Evolutionary conservation across 2,329 filamentous ascomycete genomes (phyloP).

Genomic region (Plenodomus biglobosus): DNA sequence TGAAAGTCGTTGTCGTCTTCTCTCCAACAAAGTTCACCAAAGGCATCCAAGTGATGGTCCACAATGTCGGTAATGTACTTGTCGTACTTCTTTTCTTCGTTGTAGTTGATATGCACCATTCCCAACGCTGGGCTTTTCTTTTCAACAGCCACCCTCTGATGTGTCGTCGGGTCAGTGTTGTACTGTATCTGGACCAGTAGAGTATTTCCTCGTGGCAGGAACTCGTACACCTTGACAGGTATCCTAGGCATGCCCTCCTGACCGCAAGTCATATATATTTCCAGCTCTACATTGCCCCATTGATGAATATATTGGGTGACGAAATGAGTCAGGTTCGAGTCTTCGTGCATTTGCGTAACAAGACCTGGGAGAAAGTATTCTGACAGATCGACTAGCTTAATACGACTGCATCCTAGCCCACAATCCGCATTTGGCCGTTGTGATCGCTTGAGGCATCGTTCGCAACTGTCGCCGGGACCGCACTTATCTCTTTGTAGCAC

Average conservation of each 20-base stretch:
- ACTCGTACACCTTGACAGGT: conserved; percentile 51
- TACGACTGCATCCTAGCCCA: conserved; percentile 49
- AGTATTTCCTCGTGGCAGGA: conserved; percentile 46
- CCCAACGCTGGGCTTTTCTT: conserved; percentile 52
- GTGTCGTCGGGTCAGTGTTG: conserved; percentile 42
- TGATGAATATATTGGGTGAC: conserved; percentile 43
- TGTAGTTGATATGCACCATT: conserved; percentile 49
- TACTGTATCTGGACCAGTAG: conserved; percentile 49
- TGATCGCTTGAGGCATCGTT: conserved; percentile 45
- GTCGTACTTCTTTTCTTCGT: conserved; percentile 50
- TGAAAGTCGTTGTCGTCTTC: conserved; percentile 52
- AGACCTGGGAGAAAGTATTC: conserved; percentile 49
- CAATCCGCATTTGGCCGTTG: conserved; percentile 44
- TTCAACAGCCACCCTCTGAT: conserved; percentile 28
- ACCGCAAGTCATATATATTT: conserved; percentile 48
- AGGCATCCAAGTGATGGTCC: conserved; percentile 45
- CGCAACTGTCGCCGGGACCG: conserved; percentile 43
- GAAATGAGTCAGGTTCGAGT: conserved; percentile 46
- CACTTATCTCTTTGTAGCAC: conserved; percentile 52
- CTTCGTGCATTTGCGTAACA: conserved; percentile 47
- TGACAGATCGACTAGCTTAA: conserved; percentile 50
- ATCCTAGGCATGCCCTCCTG: conserved; percentile 47
- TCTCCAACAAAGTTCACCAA: conserved; percentile 48
- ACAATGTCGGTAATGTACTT: conserved; percentile 49
- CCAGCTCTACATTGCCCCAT: conserved; percentile 43